These are phyloP conservation scores for Claviceps sp. DNA, from an alignment of 2,329 filamentous ascomycete species.

Conservation along the genomic window DNA sequence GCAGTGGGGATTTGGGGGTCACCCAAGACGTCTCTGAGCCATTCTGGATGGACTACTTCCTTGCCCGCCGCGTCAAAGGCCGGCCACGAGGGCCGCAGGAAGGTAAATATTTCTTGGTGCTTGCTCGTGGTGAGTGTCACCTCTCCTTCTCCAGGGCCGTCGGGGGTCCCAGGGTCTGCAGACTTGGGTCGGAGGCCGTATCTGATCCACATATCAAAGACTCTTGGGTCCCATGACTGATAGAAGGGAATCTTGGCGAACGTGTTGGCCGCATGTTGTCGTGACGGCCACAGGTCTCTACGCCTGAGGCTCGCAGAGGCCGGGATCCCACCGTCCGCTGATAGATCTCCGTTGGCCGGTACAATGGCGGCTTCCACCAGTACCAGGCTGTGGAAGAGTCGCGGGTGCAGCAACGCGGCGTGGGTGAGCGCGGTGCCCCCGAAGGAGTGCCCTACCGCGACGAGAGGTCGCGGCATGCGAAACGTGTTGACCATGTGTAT, in stretches of 20 bases:
- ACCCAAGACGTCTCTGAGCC: constrained; percentile 31
- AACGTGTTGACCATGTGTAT: constrained; percentile 77
- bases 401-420: constrained; percentile 64
- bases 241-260: constrained; percentile 62
- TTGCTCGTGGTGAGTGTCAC: constrained; percentile 72
- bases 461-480: constrained; percentile 62
- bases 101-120: constrained; percentile 69
- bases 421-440: constrained; percentile 63
- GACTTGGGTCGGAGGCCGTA: constrained; percentile 60
- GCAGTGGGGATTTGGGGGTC: constrained; percentile 22
- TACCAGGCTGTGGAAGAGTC: constrained; percentile 61
- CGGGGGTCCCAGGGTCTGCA: constrained; percentile 8
- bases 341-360: constrained; percentile 17
- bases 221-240: constrained; percentile 65
- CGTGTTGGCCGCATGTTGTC: constrained; percentile 49
- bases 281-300: constrained; percentile 72
- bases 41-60: constrained; percentile 24
- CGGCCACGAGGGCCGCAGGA: constrained; percentile 47
- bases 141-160: constrained; percentile 15
- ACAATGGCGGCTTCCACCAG: constrained; percentile 78
- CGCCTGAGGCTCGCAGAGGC: constrained; percentile 54
- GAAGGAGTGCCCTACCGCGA: constrained; percentile 88
- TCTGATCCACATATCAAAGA: constrained; percentile 48
- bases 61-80: constrained; percentile 26
- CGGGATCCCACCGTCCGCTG: constrained; percentile 20